A percentile compares a stretch with the other conserved stretches of the same genome.
phyloP scores from a whole-genome alignment of 768 basidiomycete genomes.

The Tylopilus vinaceipallidus region DNA sequence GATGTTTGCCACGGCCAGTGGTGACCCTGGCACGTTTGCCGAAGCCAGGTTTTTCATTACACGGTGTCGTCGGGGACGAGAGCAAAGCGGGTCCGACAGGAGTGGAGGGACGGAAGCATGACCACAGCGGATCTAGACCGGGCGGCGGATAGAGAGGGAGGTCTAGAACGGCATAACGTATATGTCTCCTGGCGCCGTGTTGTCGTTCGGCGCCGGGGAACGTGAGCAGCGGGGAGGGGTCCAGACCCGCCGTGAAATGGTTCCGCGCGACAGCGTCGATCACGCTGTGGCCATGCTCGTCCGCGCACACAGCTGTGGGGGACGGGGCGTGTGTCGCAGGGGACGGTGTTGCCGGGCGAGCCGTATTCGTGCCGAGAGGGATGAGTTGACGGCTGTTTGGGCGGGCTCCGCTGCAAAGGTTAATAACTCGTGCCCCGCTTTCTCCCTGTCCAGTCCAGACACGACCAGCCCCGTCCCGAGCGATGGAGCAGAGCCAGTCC shows the following conservation, averaged over 20 bases:
- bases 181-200: slow-evolving; percentile 20
- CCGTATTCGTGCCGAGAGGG: no score
- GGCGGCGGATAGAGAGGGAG: background rate
- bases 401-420: slow-evolving; percentile 16
- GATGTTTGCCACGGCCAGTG: no score
- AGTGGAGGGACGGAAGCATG: background rate
- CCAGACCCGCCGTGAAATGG: slow-evolving; percentile 24
- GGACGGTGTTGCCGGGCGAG: no score
- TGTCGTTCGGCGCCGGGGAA: slow-evolving; percentile 18
- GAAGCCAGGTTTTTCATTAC: background rate
- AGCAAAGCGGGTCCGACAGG: background rate
- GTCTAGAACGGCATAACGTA: slow-evolving; percentile 18
- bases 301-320: slow-evolving; percentile 2
- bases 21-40: no score
- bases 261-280: slow-evolving; percentile 28
- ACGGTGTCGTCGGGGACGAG: background rate
- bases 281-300: slow-evolving; percentile 10
- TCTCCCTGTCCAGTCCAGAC: background rate
- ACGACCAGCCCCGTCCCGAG: slow-evolving; percentile 8
- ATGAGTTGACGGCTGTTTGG: slow-evolving; percentile 28
- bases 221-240: slow-evolving; percentile 10
- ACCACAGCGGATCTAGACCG: slow-evolving; percentile 14
- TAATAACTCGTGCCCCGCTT: slow-evolving; percentile 25
- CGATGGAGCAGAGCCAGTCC: no score
- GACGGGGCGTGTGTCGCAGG: no score